phyloP scores from a whole-genome alignment of 2,329 filamentous ascomycete genomes.

The Pyricularia sp. region DNA sequence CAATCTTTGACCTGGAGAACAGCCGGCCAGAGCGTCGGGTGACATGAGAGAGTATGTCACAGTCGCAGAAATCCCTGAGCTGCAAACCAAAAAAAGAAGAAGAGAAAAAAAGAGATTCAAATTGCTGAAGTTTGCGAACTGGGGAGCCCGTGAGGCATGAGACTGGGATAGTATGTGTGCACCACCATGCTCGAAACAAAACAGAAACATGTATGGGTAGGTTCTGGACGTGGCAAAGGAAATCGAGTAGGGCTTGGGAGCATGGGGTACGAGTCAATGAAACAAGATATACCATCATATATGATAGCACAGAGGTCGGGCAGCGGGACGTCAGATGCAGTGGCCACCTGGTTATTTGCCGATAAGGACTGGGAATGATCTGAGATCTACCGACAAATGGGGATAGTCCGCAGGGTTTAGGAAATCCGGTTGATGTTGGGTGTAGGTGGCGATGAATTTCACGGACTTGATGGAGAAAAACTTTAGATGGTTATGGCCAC shows the following conservation, averaged over 20 bases:
- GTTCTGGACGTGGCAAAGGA: background rate
- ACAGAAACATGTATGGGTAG: background rate
- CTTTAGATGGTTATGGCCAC: background rate
- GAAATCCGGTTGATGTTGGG: background rate
- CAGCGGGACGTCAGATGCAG: background rate
- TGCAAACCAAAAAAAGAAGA: background rate
- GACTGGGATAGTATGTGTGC: background rate
- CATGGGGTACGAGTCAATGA: background rate
- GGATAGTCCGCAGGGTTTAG: background rate
- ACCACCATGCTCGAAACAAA: background rate
- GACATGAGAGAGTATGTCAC: background rate
- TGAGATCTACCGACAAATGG: background rate
- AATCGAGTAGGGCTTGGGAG: background rate
- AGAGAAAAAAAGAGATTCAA: background rate
- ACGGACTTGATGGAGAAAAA: background rate
- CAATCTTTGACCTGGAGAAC: background rate
- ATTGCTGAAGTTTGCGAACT: background rate
- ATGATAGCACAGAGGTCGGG: background rate
- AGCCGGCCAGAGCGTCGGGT: background rate
- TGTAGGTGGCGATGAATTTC: background rate
- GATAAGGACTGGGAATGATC: background rate
- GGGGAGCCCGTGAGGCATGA: background rate
- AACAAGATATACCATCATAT: background rate
- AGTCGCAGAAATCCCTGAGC: background rate
- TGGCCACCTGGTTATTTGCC: no score